Evolutionary conservation across 164 flowering plant species (phyloP).

Genomic region (Litsea cubeba): DNA sequence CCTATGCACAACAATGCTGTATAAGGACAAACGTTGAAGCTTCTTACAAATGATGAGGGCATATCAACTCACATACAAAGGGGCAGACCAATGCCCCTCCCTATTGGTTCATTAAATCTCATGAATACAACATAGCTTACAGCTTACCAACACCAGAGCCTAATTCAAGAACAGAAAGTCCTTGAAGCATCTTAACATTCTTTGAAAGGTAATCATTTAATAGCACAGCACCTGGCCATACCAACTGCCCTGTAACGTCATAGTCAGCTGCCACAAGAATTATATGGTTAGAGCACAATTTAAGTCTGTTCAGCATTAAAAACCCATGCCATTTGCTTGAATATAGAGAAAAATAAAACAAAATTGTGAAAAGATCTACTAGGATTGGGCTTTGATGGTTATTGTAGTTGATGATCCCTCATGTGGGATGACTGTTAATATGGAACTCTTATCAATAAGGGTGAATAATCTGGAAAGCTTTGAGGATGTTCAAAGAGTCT

Average conservation of each 20-base stretch:
- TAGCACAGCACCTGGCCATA: conserved; percentile 92
- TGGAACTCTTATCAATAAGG: neutral
- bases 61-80: too few relatives aligned
- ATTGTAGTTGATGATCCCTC: neutral
- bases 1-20: too few relatives aligned
- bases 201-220: conserved; percentile 67
- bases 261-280: conserved; percentile 70
- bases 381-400: neutral
- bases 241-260: conserved; percentile 95
- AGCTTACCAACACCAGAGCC: conserved; percentile 85
- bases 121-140: neutral
- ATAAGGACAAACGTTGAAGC: too few relatives aligned
- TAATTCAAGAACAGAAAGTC: conserved; percentile 62
- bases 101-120: neutral
- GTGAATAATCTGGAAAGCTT: too few relatives aligned
- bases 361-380: neutral
- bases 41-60: too few relatives aligned
- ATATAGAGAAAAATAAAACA: conserved; percentile 3
- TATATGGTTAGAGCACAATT: conserved; percentile 2
- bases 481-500: too few relatives aligned
- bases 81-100: neutral
- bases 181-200: conserved; percentile 49
- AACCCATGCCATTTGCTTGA: neutral
- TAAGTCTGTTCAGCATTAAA: neutral
- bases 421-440: neutral